A percentile compares a stretch with the other conserved stretches of the same genome.
These are phyloP conservation scores for Linnemannia schmuckeri DNA, from an alignment of 192 early-diverging fungal genomes.

Conservation along the genomic window DNA sequence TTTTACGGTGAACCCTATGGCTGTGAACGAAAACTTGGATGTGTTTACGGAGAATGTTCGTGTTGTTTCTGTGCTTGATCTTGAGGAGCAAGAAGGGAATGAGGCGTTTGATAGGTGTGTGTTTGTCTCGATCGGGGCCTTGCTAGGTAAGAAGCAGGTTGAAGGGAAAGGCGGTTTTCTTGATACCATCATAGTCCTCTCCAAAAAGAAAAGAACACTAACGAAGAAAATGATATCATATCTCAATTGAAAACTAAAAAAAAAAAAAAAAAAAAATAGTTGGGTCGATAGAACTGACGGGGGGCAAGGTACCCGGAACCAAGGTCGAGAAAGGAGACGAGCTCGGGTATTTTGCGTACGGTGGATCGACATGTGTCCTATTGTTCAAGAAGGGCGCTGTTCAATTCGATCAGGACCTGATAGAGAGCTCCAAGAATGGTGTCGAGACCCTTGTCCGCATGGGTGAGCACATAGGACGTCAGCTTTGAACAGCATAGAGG, in stretches of 20 bases:
- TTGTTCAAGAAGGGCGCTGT: constrained; percentile 75
- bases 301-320: constrained; percentile 55
- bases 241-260: neutral
- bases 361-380: constrained; percentile 77
- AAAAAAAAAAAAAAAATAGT: constrained; percentile 66
- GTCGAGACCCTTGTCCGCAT: constrained; percentile 74
- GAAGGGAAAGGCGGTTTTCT: neutral
- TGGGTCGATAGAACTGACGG: constrained; percentile 74
- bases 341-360: constrained; percentile 83
- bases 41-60: constrained; percentile 83
- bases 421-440: constrained; percentile 62
- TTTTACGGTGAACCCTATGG: constrained; percentile 83
- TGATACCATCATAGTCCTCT: neutral
- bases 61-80: constrained; percentile 64
- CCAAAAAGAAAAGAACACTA: neutral
- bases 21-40: constrained; percentile 71
- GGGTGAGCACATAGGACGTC: constrained; percentile 53
- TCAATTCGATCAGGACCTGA: constrained; percentile 74
- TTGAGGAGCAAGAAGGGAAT: constrained; percentile 25
- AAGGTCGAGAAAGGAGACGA: constrained; percentile 76
- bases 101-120: constrained; percentile 67
- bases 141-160: constrained; percentile 56
- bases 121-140: constrained; percentile 75
- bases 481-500: neutral
- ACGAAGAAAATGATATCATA: too few species aligned